Evolutionary conservation across 202 grass and related monocot species (phyloP).

Genomic region (Saccharum hybrid): DNA sequence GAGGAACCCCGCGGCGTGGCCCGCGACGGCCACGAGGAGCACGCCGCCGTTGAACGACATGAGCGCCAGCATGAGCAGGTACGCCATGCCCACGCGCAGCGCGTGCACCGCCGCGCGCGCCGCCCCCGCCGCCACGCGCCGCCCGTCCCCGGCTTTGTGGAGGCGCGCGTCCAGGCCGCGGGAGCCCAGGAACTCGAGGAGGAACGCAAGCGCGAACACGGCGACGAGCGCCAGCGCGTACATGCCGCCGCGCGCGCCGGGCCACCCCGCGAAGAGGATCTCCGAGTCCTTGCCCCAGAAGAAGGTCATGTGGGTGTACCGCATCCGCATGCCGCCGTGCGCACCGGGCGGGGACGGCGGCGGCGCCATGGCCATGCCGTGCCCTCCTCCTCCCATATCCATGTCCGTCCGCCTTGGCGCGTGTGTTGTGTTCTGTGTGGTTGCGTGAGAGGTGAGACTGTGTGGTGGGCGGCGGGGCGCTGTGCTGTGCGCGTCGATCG

Average conservation of each 20-base stretch:
- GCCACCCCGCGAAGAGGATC: constrained; percentile 81
- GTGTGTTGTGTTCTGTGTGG: neutral
- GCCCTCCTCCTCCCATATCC: too few relatives aligned
- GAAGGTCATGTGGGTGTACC: constrained; percentile 82
- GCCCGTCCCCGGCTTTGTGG: neutral
- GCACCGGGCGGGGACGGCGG: neutral
- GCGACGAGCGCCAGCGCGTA: constrained; percentile 70
- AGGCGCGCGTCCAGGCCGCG: constrained; percentile 28
- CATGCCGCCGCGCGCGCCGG: constrained; percentile 71
- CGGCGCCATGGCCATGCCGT: too few relatives aligned
- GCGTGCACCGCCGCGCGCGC: constrained; percentile 50
- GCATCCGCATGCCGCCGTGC: constrained; percentile 29
- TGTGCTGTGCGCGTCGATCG: neutral
- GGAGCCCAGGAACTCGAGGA: constrained; percentile 54
- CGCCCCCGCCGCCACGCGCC: neutral
- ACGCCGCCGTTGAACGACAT: constrained; percentile 89
- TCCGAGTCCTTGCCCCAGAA: constrained; percentile 76
- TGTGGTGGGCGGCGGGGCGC: too few relatives aligned
- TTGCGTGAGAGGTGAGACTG: neutral
- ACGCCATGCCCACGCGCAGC: constrained; percentile 50
- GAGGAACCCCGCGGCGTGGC: constrained; percentile 57
- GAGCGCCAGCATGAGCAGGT: constrained; percentile 86
- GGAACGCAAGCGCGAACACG: constrained; percentile 54
- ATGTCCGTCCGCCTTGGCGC: constrained; percentile 23
- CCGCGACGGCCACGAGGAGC: constrained; percentile 63